These are phyloP conservation scores for Polytrichum formosum DNA, from an alignment of 225 moss, liverwort and hornwort genomes.

Conservation along the genomic window DNA sequence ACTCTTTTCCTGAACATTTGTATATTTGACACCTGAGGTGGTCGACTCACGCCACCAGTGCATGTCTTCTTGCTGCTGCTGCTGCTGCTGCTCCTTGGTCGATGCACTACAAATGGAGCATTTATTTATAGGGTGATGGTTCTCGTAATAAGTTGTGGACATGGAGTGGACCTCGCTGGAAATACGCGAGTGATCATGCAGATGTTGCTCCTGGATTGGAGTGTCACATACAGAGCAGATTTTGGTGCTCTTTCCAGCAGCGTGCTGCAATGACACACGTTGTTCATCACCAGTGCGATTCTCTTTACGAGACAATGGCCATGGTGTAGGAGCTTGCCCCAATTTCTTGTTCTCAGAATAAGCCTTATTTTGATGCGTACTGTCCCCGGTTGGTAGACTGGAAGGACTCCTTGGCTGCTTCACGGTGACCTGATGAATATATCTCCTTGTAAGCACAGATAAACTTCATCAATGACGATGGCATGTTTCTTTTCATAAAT, in stretches of 20 bases:
- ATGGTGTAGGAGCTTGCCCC: background rate
- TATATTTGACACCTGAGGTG: background rate
- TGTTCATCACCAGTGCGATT: background rate
- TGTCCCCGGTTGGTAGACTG: background rate
- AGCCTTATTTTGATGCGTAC: background rate
- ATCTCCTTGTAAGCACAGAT: conserved; percentile 2
- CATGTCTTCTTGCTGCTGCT: background rate
- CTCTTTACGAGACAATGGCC: background rate
- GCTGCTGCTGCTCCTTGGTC: background rate
- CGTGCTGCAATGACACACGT: background rate
- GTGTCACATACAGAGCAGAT: background rate
- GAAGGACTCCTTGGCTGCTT: conserved; percentile 1
- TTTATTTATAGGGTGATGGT: no score
- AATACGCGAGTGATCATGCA: no score
- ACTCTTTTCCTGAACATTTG: background rate
- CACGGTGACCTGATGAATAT: background rate
- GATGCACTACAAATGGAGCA: background rate
- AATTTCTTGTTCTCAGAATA: no score
- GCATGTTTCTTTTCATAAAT: no score
- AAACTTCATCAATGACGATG: background rate
- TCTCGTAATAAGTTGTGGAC: background rate
- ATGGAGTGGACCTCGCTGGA: background rate
- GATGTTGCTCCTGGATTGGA: background rate
- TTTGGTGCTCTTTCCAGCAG: background rate
- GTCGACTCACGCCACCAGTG: conserved; percentile 2